Evolutionary conservation across 805 yeast species (phyloP), one percentile per base, ranked within the genome.

Genomic region (Aciculoconidium aculeatum): DNA sequence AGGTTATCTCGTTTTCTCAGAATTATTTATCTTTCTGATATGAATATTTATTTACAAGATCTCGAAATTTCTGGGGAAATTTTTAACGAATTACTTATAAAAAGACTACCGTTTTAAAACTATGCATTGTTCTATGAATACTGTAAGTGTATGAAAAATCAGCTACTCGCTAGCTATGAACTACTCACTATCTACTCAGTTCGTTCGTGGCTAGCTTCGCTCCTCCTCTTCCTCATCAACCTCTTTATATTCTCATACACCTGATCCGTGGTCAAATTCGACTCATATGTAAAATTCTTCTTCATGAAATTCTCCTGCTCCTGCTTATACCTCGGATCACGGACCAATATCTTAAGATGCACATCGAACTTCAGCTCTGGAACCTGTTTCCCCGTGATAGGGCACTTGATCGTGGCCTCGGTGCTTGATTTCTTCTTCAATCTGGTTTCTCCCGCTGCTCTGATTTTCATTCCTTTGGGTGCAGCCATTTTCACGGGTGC

Each of bases 261-360:
- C 44, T 78, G 80, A 25, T 69, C 74, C 2, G 72, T 64, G 5
- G 73, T 63, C 28, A 74, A 46, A 40, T 74, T 75, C 6, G 68
- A 59, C 8, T 68, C 52, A 31, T 62, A 56, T 12, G 53, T 45
- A 45, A 67, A 65, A 39, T 75, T 73, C 49, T 79, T 79, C 12
- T 62, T 52, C 40, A 78, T 72, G 50, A 70, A 80, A 30, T 72
- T 68, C 23, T 65, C 72, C 45, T 75, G 77, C 51, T 85, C 86
- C 32, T 75, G 75, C 40, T 75, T 70, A 56, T 83, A 84, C 40
- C 73, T 65, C 3, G 96, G 95, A 53, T 88, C 95, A 25, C 88
- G 58, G 20, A 84, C 60, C 32, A 81, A 60, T 10, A 77, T 70
- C 35, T 73, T 70, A 41, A 88, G 61, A 50, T 90, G 96, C 37